Percentiles rank a stretch among this genome's conserved stretches.
These are phyloP conservation scores for Medakamo hakoo DNA, from an alignment of 139 green algal genomes.

Conservation along the genomic window DNA sequence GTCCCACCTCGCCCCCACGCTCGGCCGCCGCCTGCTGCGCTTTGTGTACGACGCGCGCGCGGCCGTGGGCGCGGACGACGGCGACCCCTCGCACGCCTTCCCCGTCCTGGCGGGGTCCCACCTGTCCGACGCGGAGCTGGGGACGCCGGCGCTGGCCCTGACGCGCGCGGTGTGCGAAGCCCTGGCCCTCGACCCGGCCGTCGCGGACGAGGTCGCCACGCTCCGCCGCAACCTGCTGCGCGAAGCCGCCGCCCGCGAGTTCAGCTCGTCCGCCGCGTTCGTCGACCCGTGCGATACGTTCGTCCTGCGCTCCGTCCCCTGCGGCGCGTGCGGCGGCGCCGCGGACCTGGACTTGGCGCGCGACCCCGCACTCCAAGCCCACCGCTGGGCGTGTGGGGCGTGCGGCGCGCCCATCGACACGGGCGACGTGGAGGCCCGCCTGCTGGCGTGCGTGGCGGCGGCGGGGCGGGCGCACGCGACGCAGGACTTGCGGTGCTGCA, in stretches of 20 bases:
- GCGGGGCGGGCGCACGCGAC: constrained; percentile 43
- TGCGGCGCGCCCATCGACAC: constrained; percentile 12
- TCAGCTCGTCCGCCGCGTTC: constrained; percentile 49
- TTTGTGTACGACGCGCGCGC: constrained; percentile 15
- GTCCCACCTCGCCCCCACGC: constrained; percentile 21
- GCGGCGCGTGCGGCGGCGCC: constrained; percentile 75
- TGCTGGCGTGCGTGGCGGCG: constrained; percentile 4
- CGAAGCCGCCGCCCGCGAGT: constrained; percentile 69
- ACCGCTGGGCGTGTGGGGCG: constrained; percentile 23
- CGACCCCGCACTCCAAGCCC: constrained; percentile 31
- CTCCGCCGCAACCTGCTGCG: constrained; percentile 65
- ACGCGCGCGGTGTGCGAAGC: constrained; percentile 50
- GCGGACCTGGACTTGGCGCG: constrained; percentile 81
- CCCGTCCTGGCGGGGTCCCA: constrained; percentile 61
- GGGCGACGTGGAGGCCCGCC: constrained; percentile 6
- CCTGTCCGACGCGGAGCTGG: constrained; percentile 48
- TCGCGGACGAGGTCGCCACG: constrained; percentile 28
- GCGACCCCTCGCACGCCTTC: constrained; percentile 44
- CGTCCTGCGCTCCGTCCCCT: constrained; percentile 73
- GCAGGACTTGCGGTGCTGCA: constrained; percentile 71
- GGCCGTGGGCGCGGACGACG: constrained; percentile 19
- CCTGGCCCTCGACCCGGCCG: constrained; percentile 49
- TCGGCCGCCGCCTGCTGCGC: constrained; percentile 39
- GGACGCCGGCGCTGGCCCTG: constrained; percentile 70
- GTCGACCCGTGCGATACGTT: constrained; percentile 67